Evolutionary conservation across 495 filamentous ascomycete genomes (phyloP).

Genomic region (Pyrenopolyporus hunteri): DNA sequence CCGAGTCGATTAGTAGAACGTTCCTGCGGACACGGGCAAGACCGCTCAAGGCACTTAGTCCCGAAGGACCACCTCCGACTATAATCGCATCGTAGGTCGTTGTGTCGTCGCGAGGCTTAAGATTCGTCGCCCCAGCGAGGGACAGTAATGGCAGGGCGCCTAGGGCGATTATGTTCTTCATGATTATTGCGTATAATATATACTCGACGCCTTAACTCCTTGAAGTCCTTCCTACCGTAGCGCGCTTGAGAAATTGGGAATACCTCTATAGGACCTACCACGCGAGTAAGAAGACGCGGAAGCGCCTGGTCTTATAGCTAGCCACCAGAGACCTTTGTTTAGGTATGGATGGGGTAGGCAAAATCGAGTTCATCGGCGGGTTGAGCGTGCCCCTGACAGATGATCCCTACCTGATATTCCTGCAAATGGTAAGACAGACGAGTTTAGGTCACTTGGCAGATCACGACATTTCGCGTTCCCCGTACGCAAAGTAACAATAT

Average conservation of each 20-base stretch:
- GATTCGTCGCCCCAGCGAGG: conserved; percentile 19
- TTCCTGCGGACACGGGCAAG: conserved; percentile 60
- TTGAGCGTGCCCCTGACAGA: conserved; percentile 26
- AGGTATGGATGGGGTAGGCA: background rate
- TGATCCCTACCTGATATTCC: conserved; percentile 33
- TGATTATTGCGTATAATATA: conserved; percentile 2
- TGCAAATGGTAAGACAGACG: conserved; percentile 32
- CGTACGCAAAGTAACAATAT: background rate
- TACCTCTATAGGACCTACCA: background rate
- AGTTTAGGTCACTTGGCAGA: conserved; percentile 33
- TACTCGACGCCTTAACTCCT: conserved; percentile 7
- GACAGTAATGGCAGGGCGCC: conserved; percentile 23
- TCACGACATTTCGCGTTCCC: conserved; percentile 35
- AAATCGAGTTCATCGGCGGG: conserved; percentile 21
- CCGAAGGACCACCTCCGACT: conserved; percentile 45
- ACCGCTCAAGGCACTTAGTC: conserved; percentile 58
- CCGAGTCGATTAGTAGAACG: conserved; percentile 60
- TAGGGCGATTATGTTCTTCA: conserved; percentile 28
- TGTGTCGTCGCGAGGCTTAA: conserved; percentile 16
- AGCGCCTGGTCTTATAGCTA: conserved; percentile 19
- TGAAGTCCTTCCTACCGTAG: conserved; percentile 1
- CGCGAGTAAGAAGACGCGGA: background rate
- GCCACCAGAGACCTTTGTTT: conserved; percentile 3
- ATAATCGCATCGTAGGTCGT: conserved; percentile 46
- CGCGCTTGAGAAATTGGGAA: background rate